Conservation (phyloP, 2,329 filamentous ascomycete species). For the Cryphonectria parasitica region DNA sequence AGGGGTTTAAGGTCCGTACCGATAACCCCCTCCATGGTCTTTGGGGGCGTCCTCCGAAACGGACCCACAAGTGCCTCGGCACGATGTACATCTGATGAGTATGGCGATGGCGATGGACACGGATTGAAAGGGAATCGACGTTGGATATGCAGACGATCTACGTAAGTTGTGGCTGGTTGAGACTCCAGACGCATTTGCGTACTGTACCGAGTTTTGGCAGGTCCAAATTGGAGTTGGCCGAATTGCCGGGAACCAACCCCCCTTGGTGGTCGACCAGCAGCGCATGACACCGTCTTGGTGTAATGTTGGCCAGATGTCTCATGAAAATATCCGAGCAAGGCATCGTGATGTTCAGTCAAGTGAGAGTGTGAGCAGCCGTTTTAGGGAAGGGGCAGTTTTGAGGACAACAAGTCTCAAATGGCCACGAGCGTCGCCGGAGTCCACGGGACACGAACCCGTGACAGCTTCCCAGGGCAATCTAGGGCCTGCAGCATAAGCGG, state of each 20-base stretch:
- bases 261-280: neutral
- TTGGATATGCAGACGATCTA: neutral
- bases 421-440: neutral
- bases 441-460: neutral
- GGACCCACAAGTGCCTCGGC: neutral
- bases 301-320: slow-evolving; percentile 1
- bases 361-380: neutral
- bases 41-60: neutral
- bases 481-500: neutral
- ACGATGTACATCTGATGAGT: neutral
- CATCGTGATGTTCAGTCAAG: neutral
- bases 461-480: slow-evolving; percentile 2
- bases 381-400: neutral
- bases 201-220: neutral
- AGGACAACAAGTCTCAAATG: neutral
- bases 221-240: neutral
- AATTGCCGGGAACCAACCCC: neutral
- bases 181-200: neutral
- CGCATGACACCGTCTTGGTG: neutral
- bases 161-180: neutral
- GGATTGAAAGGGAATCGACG: neutral
- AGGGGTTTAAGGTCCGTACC: neutral
- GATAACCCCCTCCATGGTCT: neutral
- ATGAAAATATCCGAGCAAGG: neutral
- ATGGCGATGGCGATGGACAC: too few species aligned